Base-by-base conservation (phyloP, 805 yeast species). In the Candida chauliodis region DNA sequence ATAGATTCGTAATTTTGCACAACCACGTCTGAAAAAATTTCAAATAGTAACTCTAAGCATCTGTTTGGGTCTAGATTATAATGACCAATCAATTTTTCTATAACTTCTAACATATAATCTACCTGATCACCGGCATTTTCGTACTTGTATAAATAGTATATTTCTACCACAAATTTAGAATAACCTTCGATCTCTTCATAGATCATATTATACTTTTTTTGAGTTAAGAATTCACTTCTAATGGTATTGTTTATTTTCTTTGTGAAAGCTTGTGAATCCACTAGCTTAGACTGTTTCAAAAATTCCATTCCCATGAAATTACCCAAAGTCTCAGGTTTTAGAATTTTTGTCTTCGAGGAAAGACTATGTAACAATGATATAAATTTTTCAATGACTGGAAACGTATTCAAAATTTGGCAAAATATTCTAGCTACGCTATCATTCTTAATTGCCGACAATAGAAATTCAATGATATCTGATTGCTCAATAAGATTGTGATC, bases 131-230 rank as follows among this genome's bases (percentile, higher is more conserved):
- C 44, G 6, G 73, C 57, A 39, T 73, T 71, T 2, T 63, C 60
- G 15, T 42, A 24, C 18, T 52, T 49, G 37, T 74, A 61, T 1
- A 78, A 67, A 2, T 58, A 44, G 38, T 63, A 56, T 9, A 83
- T 44, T 34, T 80, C 76, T 2, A 70, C 69, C 1, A 79, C 55
- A 22, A 85, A 61, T 47, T 78, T 80, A 9, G 95, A 59, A 58
- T 77, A 89, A 1, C 96, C 97, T 52, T 83, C 88, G 17, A 79
- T 65, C 44, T 84, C 84, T 56, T 90, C 96, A 35, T 79, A 76
- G 6, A 86, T 50, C 13, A 88, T 62, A 41, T 84, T 83, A 61
- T 67, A 87, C 46, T 80, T 77, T 51, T 70, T 70, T 43, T 78
- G 66, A 38, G 79, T 64, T 54, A 66, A 65, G 49, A 61, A 51